Evolutionary conservation across 345 rosid species (phyloP).

Genomic region (Bruguiera parviflora): DNA sequence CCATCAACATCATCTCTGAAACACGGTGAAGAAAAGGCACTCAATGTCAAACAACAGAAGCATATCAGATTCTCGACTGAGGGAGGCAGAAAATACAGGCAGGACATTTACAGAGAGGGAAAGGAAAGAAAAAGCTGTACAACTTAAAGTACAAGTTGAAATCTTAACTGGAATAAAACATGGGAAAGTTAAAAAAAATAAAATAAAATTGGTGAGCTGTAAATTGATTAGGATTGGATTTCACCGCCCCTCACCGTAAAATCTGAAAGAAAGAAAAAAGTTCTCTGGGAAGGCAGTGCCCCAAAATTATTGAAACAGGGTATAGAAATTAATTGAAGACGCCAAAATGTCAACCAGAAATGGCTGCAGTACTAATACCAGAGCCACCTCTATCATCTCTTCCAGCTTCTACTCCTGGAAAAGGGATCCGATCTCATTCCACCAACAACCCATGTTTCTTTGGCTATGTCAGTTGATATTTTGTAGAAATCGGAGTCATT

Average conservation of each 20-base stretch:
- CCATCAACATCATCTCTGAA: too few species aligned
- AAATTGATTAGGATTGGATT: constrained; percentile 14
- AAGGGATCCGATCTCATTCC: constrained; percentile 46
- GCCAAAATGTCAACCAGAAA: background rate
- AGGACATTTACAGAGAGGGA: constrained; percentile 4
- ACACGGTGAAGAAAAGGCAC: too few species aligned
- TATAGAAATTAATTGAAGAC: background rate
- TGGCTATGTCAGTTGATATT: constrained; percentile 62
- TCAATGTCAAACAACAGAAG: background rate
- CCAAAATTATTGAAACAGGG: background rate
- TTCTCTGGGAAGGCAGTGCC: background rate
- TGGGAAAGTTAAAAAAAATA: background rate
- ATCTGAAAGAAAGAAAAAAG: constrained; percentile 2
- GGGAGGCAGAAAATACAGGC: background rate
- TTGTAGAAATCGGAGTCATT: constrained; percentile 59
- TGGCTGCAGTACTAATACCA: background rate
- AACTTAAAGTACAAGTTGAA: constrained; percentile 8
- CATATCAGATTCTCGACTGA: constrained; percentile 5
- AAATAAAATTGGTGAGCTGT: background rate
- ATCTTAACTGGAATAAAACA: background rate
- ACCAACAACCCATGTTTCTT: constrained; percentile 83
- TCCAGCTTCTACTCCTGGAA: constrained; percentile 73
- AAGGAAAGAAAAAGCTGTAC: constrained; percentile 34
- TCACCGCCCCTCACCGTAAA: constrained; percentile 21
- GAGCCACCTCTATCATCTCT: constrained; percentile 26